Evolutionary conservation across 2,329 filamentous ascomycete species (phyloP).

Genomic region (Grosmannia serpens): DNA sequence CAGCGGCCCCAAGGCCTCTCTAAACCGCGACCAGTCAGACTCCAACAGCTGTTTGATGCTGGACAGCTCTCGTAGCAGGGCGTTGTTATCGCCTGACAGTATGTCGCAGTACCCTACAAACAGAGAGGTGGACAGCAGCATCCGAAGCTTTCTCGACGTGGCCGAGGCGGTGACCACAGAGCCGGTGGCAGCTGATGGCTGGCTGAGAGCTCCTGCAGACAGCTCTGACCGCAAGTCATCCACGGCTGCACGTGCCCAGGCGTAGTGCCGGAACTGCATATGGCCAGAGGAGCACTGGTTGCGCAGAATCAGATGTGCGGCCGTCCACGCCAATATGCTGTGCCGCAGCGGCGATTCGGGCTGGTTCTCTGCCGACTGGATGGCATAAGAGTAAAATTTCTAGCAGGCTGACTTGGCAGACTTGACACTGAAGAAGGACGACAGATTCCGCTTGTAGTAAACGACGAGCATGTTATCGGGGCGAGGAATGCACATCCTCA

Average conservation of each 20-base stretch:
- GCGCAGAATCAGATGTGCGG: conserved; percentile 4
- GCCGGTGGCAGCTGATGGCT: neutral
- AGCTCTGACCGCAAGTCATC: neutral
- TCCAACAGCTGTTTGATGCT: neutral
- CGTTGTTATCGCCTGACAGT: conserved; percentile 5
- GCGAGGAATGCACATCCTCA: neutral
- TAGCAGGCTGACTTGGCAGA: neutral
- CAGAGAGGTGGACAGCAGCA: conserved; percentile 3
- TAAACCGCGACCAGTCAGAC: conserved; percentile 4
- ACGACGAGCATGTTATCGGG: neutral
- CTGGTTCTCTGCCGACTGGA: conserved; percentile 5
- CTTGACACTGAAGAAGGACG: conserved; percentile 7
- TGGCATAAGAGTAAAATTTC: conserved; percentile 10
- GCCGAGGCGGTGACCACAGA: neutral
- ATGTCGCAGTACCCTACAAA: conserved; percentile 7
- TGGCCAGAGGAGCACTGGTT: neutral
- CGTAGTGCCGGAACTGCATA: conserved; percentile 6
- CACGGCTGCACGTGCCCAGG: neutral
- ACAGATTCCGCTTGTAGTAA: conserved; percentile 7
- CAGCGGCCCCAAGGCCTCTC: neutral
- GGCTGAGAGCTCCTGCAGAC: neutral
- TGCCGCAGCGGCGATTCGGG: conserved; percentile 7
- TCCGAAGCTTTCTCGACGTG: neutral
- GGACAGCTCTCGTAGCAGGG: neutral
- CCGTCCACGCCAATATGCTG: conserved; percentile 8